phyloP scores from a whole-genome alignment of 331 rosid species.

The Phaseolus coccineus region DNA sequence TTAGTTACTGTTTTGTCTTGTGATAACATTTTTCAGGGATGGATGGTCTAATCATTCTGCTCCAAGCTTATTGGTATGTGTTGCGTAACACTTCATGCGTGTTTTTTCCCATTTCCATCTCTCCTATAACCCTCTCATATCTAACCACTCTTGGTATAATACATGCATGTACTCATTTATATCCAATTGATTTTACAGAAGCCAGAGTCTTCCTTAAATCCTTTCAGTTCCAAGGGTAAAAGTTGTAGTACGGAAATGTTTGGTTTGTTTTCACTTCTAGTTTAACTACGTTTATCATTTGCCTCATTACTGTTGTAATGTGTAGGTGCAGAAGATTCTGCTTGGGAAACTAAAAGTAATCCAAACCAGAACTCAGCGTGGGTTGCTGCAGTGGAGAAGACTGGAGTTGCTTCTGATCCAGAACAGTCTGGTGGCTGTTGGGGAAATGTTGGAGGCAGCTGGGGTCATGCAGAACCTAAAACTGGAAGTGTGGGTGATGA shows the following conservation, averaged over 20 bases:
- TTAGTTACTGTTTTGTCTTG: constrained; percentile 3
- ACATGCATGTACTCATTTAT: background rate
- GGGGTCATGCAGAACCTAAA: constrained; percentile 53
- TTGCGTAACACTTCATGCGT: constrained; percentile 2
- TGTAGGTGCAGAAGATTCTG: constrained; percentile 61
- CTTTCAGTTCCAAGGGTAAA: constrained; percentile 52
- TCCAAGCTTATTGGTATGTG: constrained; percentile 63
- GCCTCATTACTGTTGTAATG: constrained; percentile 41
- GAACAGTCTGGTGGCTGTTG: constrained; percentile 61
- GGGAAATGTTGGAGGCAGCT: constrained; percentile 53
- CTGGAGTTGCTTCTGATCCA: constrained; percentile 41
- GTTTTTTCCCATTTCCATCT: background rate
- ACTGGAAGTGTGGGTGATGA: constrained; percentile 37
- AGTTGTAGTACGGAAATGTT: constrained; percentile 49
- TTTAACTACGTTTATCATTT: background rate
- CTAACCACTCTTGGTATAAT: background rate
- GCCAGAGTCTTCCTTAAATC: constrained; percentile 60
- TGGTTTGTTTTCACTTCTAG: constrained; percentile 3
- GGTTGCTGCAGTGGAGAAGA: constrained; percentile 61
- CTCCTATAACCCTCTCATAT: background rate
- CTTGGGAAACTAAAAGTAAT: constrained; percentile 71
- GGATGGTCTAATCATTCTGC: constrained; percentile 68
- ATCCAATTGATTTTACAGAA: constrained; percentile 41
- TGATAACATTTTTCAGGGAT: constrained; percentile 58
- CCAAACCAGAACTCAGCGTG: constrained; percentile 66